A percentile compares a stretch with the other conserved stretches of the same genome.
Evolutionary conservation across 495 filamentous ascomycete genomes (phyloP).

Genomic region (Hypoxylon fuscum): DNA sequence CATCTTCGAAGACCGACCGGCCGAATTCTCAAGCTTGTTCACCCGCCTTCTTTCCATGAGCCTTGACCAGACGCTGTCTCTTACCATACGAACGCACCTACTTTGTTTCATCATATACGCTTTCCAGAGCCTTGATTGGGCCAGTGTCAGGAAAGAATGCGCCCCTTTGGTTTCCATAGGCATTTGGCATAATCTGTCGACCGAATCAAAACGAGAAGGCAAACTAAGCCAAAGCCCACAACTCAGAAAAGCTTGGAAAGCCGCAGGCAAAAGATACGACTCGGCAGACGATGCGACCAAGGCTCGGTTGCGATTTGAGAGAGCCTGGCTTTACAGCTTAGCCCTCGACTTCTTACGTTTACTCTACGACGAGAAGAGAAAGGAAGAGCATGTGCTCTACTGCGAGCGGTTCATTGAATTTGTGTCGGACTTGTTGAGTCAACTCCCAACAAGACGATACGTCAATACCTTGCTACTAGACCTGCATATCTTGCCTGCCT

Average conservation of each 20-base stretch:
- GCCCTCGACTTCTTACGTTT: slow-evolving; percentile 82
- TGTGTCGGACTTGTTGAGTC: slow-evolving; percentile 88
- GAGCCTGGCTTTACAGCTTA: slow-evolving; percentile 91
- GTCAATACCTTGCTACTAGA: slow-evolving; percentile 93
- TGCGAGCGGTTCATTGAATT: slow-evolving; percentile 95
- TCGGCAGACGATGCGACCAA: slow-evolving; percentile 82
- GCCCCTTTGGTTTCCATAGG: slow-evolving; percentile 93
- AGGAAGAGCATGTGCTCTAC: slow-evolving; percentile 75
- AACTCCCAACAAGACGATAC: slow-evolving; percentile 92
- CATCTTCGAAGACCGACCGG: slow-evolving; percentile 79
- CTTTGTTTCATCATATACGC: slow-evolving; percentile 87
- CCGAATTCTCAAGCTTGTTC: slow-evolving; percentile 90
- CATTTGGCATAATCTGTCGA: slow-evolving; percentile 92
- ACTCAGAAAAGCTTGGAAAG: slow-evolving; percentile 90
- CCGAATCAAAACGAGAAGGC: slow-evolving; percentile 69
- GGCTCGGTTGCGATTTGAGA: slow-evolving; percentile 85
- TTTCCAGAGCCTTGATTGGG: slow-evolving; percentile 93
- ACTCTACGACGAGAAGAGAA: slow-evolving; percentile 66
- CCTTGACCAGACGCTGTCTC: slow-evolving; percentile 77
- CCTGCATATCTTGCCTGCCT: slow-evolving; percentile 84
- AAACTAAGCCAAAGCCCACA: slow-evolving; percentile 73
- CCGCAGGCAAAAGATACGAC: slow-evolving; percentile 85
- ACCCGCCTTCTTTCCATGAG: slow-evolving; percentile 89
- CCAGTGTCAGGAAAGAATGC: slow-evolving; percentile 91
- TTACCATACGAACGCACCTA: slow-evolving; percentile 77